A percentile compares a stretch with the other conserved stretches of the same genome.
Conservation (phyloP, 2,329 filamentous ascomycete species). For the Tympanopsis confertula region DNA sequence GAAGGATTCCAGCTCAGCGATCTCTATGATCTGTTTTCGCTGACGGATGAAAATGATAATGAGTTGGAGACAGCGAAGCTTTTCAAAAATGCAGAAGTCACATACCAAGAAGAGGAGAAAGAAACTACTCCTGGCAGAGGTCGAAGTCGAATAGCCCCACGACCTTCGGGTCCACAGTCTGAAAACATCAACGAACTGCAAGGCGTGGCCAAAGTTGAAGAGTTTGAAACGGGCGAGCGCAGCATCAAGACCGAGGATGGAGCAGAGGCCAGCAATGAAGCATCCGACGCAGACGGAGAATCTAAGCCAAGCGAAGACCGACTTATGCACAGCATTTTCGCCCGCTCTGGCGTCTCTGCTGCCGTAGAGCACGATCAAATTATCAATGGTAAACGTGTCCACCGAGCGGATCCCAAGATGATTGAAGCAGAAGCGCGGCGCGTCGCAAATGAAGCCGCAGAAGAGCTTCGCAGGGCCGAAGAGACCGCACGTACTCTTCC, state of each 20-base stretch:
- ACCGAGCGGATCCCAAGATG: slow-evolving; percentile 65
- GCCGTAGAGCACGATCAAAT: slow-evolving; percentile 89
- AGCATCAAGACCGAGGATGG: slow-evolving; percentile 37
- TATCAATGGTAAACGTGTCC: slow-evolving; percentile 61
- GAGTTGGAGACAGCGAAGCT: slow-evolving; percentile 66
- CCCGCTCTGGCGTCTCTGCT: slow-evolving; percentile 68
- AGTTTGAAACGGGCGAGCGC: slow-evolving; percentile 40
- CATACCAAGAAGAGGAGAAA: not conserved
- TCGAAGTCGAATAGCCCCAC: too few species aligned
- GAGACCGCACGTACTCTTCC: slow-evolving; percentile 63
- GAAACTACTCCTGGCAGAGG: too few species aligned
- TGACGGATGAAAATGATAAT: slow-evolving; percentile 53
- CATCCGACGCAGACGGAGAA: not conserved
- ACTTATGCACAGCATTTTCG: slow-evolving; percentile 81
- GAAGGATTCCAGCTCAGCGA: slow-evolving; percentile 84
- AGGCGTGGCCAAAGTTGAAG: slow-evolving; percentile 53
- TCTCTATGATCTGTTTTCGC: slow-evolving; percentile 80
- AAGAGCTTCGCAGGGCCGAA: slow-evolving; percentile 61
- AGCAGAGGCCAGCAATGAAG: not conserved
- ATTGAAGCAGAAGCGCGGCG: slow-evolving; percentile 72
- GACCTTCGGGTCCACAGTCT: too few species aligned
- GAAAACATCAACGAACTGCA: slow-evolving; percentile 19
- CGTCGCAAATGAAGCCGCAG: slow-evolving; percentile 67
- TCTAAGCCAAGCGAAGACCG: too few species aligned
- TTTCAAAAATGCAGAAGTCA: slow-evolving; percentile 78